Conservation (phyloP, 495 filamentous ascomycete species). For the Aspergillus baeticus region DNA sequence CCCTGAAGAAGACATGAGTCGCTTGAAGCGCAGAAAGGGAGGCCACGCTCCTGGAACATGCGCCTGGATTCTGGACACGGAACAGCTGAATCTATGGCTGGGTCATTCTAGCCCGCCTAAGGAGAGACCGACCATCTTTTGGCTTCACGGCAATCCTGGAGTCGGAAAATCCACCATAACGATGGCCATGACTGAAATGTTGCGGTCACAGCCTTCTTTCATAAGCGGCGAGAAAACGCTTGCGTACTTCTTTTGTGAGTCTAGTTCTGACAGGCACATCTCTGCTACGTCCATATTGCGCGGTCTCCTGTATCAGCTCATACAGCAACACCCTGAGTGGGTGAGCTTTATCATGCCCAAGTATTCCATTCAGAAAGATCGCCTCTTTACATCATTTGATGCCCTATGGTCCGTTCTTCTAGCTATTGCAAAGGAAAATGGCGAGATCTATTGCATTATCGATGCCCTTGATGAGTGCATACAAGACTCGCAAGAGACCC, state of each 20-base stretch:
- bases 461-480: conserved; percentile 32
- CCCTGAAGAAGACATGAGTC: background rate
- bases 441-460: conserved; percentile 22
- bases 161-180: conserved; percentile 1
- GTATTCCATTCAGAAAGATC: too few relatives aligned
- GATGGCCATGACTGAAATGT: conserved; percentile 6
- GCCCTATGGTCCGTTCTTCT: conserved; percentile 9
- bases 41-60: conserved; percentile 15
- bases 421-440: background rate
- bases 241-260: conserved; percentile 17
- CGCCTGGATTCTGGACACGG: conserved; percentile 23
- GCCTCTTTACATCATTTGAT: conserved; percentile 1
- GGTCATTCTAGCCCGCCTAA: background rate
- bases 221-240: too few relatives aligned
- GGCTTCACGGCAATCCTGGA: conserved; percentile 1
- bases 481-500: conserved; percentile 12
- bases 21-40: background rate
- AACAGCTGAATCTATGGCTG: conserved; percentile 20
- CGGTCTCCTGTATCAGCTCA: conserved; percentile 26
- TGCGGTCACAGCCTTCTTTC: conserved; percentile 21
- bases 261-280: conserved; percentile 14
- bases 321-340: conserved; percentile 20
- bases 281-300: conserved; percentile 22
- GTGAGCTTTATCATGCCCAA: background rate
- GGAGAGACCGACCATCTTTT: conserved; percentile 5